Evolutionary conservation across 345 rosid species (phyloP).

Genomic region (Hirschfeldia incana): DNA sequence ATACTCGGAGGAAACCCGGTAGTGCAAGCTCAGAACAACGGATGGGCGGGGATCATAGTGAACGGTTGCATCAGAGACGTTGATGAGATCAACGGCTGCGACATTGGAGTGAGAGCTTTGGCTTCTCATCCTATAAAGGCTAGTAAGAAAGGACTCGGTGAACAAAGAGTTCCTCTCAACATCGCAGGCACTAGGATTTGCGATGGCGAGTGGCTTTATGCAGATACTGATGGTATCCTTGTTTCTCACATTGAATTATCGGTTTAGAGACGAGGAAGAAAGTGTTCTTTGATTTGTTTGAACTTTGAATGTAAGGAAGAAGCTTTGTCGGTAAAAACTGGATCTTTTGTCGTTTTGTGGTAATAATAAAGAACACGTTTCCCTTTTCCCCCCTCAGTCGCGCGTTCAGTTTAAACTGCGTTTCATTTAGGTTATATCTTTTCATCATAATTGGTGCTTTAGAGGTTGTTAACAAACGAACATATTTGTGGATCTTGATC

Average conservation of each 20-base stretch:
- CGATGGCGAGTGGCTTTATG: conserved; percentile 87
- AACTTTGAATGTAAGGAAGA: conserved; percentile 4
- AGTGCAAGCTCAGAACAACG: conserved; percentile 80
- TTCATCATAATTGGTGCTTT: too few relatives aligned
- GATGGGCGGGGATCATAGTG: conserved; percentile 81
- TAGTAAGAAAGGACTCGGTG: conserved; percentile 68
- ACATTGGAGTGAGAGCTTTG: conserved; percentile 79
- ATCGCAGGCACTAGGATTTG: conserved; percentile 67
- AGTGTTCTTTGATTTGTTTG: background rate
- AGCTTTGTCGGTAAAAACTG: conserved; percentile 10
- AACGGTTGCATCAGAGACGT: conserved; percentile 79
- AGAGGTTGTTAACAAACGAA: too few relatives aligned
- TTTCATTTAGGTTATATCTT: background rate
- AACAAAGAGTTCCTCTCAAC: conserved; percentile 66
- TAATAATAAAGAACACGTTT: too few relatives aligned
- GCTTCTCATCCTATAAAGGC: conserved; percentile 84
- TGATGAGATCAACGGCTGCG: conserved; percentile 86
- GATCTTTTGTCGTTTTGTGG: background rate
- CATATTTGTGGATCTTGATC: too few relatives aligned
- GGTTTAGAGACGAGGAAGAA: conserved; percentile 31
- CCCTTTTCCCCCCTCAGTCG: background rate
- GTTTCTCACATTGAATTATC: conserved; percentile 60
- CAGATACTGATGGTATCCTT: conserved; percentile 83
- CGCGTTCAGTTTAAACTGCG: background rate
- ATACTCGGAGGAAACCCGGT: conserved; percentile 85